phyloP scores from a whole-genome alignment of 2,329 filamentous ascomycete genomes.

The Aspergillus udagawae region DNA sequence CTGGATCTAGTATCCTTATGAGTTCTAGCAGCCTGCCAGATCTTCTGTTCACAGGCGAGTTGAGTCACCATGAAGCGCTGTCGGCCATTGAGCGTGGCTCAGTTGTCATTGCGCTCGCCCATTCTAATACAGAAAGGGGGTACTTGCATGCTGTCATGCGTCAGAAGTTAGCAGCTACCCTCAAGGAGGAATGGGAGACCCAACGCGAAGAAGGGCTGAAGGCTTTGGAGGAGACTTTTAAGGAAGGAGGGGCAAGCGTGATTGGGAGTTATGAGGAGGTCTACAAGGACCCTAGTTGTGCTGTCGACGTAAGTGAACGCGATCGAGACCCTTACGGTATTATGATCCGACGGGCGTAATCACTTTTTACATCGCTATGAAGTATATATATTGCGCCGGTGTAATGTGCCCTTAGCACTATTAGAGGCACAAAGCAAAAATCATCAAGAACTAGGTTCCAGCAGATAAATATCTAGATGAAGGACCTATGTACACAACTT shows the following conservation, averaged over 20 bases:
- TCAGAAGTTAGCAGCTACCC: conserved; percentile 56
- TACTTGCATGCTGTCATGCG: conserved; percentile 72
- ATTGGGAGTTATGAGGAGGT: conserved; percentile 43
- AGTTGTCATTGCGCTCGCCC: conserved; percentile 79
- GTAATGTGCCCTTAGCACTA: neutral
- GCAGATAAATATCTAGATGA: neutral
- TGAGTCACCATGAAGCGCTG: conserved; percentile 89
- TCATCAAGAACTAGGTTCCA: neutral
- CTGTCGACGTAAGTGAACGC: conserved; percentile 69
- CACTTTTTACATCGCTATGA: neutral
- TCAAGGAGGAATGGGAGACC: conserved; percentile 55
- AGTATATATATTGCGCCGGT: neutral
- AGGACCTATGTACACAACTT: neutral
- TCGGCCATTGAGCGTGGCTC: conserved; percentile 79
- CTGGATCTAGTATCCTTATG: conserved; percentile 70
- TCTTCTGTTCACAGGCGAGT: conserved; percentile 83
- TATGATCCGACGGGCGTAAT: conserved; percentile 40
- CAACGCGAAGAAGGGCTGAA: conserved; percentile 41
- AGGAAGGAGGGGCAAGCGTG: conserved; percentile 19
- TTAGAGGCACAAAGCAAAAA: neutral
- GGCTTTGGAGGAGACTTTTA: conserved; percentile 26
- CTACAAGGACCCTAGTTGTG: conserved; percentile 52
- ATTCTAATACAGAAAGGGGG: conserved; percentile 86
- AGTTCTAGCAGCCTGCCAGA: conserved; percentile 60
- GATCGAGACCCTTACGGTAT: conserved; percentile 90